Evolutionary conservation across 2,329 filamentous ascomycete genomes (phyloP), one percentile per base, ranked within the genome.

Genomic region (Claviceps maximensis): DNA sequence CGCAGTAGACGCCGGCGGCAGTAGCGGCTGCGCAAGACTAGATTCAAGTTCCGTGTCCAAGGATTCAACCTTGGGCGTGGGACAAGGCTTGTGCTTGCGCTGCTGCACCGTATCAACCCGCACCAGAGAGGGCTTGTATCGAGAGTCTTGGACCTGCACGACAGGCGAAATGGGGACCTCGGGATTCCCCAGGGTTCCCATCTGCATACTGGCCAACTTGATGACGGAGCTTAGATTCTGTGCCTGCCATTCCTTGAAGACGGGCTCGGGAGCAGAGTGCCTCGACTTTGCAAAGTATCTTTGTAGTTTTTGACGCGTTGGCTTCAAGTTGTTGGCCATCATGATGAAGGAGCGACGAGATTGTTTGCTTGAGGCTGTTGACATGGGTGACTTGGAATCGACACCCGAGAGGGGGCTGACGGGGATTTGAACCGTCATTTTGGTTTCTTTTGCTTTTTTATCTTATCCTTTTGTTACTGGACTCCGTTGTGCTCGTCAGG

Each of bases 221-320:
- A 55, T 50, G 29, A 38, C 53, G 15, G 47, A 44, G 48, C 54
- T 50, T 45, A 57, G 27, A 38, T 57, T 55, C 25, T 58, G 60
- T 40, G 58, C 53, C 6, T 57, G 56, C 31, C 63, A 63, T 47
- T 65, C 58, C 54, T 60, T 57, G 29, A 61, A 62, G 19, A 59
- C 62, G 49, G 60, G 55, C 44, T 64, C 64, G 38, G 57, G 48
- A 33, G 56, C 58, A 33, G 59, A 56, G 19, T 51, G 55, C 55
- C 62, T 67, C 51, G 62, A 57, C 54, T 59, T 61, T 5, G 63
- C 56, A 47, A 62, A 62, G n/a, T 57, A 59, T 53, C 64, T 68
- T 42, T 63, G 63, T 17, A 68, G 59, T 54, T 60, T 68, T 53
- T 61, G 59, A 50, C 61, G 58, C 23, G 57, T 53, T 10, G 63